Percentiles rank a stretch among this genome's conserved stretches.
These are phyloP conservation scores for Stellera chamaejasme DNA, from an alignment of 345 rosid species.

Conservation along the genomic window DNA sequence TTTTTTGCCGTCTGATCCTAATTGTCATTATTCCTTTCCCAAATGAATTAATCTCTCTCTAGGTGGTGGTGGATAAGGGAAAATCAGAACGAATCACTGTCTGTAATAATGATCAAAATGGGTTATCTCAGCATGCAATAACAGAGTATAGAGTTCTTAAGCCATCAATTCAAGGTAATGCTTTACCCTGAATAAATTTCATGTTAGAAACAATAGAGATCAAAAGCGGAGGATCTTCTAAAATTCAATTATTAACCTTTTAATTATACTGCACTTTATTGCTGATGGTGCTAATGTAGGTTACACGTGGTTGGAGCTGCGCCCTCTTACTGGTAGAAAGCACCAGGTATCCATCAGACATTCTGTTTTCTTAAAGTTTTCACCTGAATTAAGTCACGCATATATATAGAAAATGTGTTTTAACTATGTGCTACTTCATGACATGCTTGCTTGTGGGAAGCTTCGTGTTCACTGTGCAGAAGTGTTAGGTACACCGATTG, in stretches of 20 bases:
- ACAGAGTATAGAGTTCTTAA: constrained; percentile 74
- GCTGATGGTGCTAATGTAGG: constrained; percentile 35
- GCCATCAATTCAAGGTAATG: constrained; percentile 51
- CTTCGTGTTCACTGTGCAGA: constrained; percentile 97
- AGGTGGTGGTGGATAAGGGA: constrained; percentile 84
- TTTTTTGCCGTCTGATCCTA: no score
- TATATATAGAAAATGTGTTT: neutral
- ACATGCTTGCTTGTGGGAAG: constrained; percentile 31
- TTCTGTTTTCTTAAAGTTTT: neutral
- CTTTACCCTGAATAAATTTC: neutral
- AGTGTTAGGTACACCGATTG: constrained; percentile 83
- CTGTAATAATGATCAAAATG: constrained; percentile 29
- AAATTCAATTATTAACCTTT: neutral
- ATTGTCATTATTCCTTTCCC: no score
- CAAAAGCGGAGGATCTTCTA: no score
- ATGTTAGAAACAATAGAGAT: neutral
- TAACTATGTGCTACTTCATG: constrained; percentile 3
- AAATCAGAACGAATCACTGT: constrained; percentile 87
- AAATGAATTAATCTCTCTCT: neutral
- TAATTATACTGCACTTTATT: constrained; percentile 1
- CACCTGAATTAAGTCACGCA: constrained; percentile 3
- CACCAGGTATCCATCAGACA: constrained; percentile 57
- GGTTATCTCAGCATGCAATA: constrained; percentile 67
- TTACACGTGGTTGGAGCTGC: constrained; percentile 80
- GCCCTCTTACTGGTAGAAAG: constrained; percentile 91